These are phyloP conservation scores for Glarea lozoyensis DNA, from an alignment of 495 filamentous ascomycete genomes.

Conservation along the genomic window DNA sequence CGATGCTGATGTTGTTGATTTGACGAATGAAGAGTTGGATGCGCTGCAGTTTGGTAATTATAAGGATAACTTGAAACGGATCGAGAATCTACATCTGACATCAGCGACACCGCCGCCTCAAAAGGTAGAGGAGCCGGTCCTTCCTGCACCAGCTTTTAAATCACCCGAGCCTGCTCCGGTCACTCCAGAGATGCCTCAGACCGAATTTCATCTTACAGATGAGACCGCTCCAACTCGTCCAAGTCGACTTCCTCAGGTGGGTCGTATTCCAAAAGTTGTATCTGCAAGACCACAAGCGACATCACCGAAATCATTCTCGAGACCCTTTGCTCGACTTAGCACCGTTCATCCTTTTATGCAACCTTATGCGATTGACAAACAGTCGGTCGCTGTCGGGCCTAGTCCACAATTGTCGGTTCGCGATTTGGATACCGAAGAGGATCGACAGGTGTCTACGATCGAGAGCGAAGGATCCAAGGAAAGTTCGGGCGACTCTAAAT, in stretches of 20 bases:
- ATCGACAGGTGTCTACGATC: too few relatives aligned
- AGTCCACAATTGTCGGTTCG: conserved; percentile 31
- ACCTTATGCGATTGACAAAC: conserved; percentile 23
- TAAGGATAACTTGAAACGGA: conserved; percentile 13
- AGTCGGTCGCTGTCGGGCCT: conserved; percentile 38
- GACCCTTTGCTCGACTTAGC: conserved; percentile 54
- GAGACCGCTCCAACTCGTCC: conserved; percentile 19
- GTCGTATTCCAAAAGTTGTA: conserved; percentile 82
- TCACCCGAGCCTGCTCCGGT: conserved; percentile 10
- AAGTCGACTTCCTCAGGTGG: conserved; percentile 62
- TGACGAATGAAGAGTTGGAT: conserved; percentile 19
- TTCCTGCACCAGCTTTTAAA: conserved; percentile 4
- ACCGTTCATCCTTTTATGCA: conserved; percentile 30
- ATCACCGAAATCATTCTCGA: conserved; percentile 75
- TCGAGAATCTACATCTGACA: conserved; percentile 3
- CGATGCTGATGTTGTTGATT: conserved; percentile 35
- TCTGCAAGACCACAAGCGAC: conserved; percentile 63
- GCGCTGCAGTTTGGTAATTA: conserved; percentile 17
- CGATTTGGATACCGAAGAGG: too few relatives aligned
- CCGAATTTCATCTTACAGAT: conserved; percentile 15
- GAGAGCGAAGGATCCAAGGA: neutral
- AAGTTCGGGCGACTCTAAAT: conserved; percentile 10
- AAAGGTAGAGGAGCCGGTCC: neutral
- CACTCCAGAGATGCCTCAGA: conserved; percentile 8
- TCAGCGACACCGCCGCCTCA: neutral